A percentile compares a stretch with the other conserved stretches of the same genome.
These are phyloP conservation scores for Yamadazyma kanchanaburiensis DNA, from an alignment of 1,139 yeast species.

Conservation along the genomic window DNA sequence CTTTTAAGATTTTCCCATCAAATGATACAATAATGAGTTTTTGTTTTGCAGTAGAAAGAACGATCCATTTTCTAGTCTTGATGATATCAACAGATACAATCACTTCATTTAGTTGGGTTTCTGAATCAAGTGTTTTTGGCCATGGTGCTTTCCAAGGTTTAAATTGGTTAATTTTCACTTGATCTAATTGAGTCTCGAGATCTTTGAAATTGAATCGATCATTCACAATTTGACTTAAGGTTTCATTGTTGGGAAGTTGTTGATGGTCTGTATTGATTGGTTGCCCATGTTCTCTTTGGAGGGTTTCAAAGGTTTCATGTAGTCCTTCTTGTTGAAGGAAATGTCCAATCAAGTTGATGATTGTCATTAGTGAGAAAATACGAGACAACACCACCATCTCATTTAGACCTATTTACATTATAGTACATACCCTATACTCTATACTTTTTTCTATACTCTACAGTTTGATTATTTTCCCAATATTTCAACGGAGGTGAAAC, in stretches of 20 bases:
- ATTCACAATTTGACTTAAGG: conserved; percentile 45
- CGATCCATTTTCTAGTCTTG: conserved; percentile 7
- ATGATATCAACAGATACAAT: conserved; percentile 12
- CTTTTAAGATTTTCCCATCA: conserved; percentile 11
- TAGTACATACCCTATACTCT: too few species aligned
- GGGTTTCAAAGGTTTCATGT: conserved; percentile 39
- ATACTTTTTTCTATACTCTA: conserved; percentile 25
- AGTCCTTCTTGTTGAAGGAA: conserved; percentile 49
- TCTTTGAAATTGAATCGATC: conserved; percentile 45
- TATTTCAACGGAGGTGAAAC: conserved; percentile 19
- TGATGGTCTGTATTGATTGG: conserved; percentile 21
- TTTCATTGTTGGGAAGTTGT: conserved; percentile 30
- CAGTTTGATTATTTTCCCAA: conserved; percentile 39
- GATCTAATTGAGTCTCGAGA: conserved; percentile 11
- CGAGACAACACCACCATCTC: too few species aligned
- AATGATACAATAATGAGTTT: conserved; percentile 20
- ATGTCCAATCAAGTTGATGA: conserved; percentile 49
- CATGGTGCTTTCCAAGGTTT: conserved; percentile 32
- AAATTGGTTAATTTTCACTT: conserved; percentile 9
- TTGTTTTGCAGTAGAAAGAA: conserved; percentile 26
- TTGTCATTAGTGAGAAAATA: conserved; percentile 9
- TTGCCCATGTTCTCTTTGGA: conserved; percentile 46
- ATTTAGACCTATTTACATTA: too few species aligned
- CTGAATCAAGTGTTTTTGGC: conserved; percentile 27
- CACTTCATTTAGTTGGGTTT: conserved; percentile 14